Percentiles rank a stretch among this genome's conserved stretches.
Conservation (phyloP, 2,329 filamentous ascomycete species). For the Ceratocystis huliohia region DNA sequence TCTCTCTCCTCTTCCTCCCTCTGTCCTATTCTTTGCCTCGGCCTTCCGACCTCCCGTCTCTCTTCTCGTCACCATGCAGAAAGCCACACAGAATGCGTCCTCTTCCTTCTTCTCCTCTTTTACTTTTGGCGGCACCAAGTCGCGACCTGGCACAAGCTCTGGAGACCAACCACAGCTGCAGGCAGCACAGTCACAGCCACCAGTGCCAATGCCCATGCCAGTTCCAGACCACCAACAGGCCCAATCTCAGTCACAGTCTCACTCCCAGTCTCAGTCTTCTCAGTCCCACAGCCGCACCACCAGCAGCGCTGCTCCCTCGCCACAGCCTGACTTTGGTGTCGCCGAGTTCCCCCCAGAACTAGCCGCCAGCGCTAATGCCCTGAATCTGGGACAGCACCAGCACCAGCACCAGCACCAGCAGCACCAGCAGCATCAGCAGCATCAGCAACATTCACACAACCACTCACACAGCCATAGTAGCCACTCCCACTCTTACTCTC, state of each 20-base stretch:
- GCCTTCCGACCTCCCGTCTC: not conserved
- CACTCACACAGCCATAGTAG: not conserved
- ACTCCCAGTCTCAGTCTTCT: conserved; percentile 21
- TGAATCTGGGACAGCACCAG: conserved; percentile 13
- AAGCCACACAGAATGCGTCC: conserved; percentile 26
- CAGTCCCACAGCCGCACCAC: conserved; percentile 20
- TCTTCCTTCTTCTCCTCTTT: conserved; percentile 29
- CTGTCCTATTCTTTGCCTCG: not conserved
- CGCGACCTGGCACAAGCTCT: conserved; percentile 31
- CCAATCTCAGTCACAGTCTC: conserved; percentile 5
- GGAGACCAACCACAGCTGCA: conserved; percentile 22
- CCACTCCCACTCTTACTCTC: not conserved
- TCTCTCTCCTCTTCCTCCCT: not conserved
- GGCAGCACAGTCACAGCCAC: not conserved
- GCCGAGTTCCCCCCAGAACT: conserved; percentile 21
- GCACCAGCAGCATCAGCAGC: not conserved
- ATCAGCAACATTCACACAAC: not conserved
- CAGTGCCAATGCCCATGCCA: not conserved
- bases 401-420: not conserved
- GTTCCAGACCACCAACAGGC: not conserved
- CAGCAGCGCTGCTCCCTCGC: conserved; percentile 18
- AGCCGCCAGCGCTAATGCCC: conserved; percentile 16
- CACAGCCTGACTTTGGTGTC: conserved; percentile 16
- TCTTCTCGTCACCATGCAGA: conserved; percentile 16
- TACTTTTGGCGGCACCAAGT: conserved; percentile 25